Base-by-base conservation (phyloP, 1,284 basidiomycete genomes). In the Tilletia indica region DNA sequence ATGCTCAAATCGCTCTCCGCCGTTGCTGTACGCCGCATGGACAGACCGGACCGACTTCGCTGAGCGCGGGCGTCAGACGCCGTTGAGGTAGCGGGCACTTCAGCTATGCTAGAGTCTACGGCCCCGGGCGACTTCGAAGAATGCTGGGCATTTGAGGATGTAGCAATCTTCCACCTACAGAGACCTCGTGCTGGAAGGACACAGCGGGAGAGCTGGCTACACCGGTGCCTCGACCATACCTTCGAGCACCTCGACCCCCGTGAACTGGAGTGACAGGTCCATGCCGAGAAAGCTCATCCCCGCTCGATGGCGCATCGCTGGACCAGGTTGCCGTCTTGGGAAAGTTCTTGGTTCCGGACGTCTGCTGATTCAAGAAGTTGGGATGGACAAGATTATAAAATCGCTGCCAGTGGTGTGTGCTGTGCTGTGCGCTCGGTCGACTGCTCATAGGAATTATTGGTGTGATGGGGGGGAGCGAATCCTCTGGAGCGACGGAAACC, bases 351-450 rank as follows among this genome's bases (percentile, higher is more conserved):
- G 3, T 19, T 38, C 36, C 61, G 9, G 61, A 16, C 4, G 38
- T 25, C 8, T 64, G 34, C 34, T 25, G 36, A 38, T 64, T 25
- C 16, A 64, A 39, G 61, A 64, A 64, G 36, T 64, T 64, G 4
- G 61, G 61, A 39, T 64, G 61, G 34, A 64, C 36, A 5, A 64
- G 61, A 39, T 64, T 64, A 36, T 64, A 38, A 36, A 64, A 64
- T 34, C 61, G 61, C 34, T 64, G 61, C 61, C 61, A 64, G n/a
- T 64, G 61, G 36, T 64, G 61, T 19, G 61, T 4, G 61, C 61
- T 64, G n/a, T 64, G 61, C 16, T 39, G 34, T 16, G 31, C 36
- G n/a, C 61, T 64, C 19, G 61, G 61, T 64, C 61, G 56, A 12
- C 6, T 9, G 42, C 14, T 14, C 42, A 45, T 45, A 45, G 9